Evolutionary conservation across 768 basidiomycete genomes (phyloP).

Genomic region (Amanita phalloides): DNA sequence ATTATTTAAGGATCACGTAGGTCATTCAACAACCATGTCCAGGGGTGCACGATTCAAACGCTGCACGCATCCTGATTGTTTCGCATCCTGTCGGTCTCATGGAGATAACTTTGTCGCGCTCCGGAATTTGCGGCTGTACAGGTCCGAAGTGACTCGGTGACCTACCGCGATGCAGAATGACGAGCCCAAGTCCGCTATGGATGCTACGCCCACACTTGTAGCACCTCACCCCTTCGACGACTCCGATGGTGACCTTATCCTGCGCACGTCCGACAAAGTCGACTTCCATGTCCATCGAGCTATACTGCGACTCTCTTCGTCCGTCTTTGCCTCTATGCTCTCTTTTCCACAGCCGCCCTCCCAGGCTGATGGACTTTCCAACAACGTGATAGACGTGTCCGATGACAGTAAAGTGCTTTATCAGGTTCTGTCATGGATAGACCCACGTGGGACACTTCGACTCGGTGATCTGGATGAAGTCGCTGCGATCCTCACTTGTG

Average conservation of each 20-base stretch:
- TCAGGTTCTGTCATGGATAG: conserved; percentile 3
- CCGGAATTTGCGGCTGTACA: too few species aligned
- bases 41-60: too few species aligned
- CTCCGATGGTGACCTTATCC: background rate
- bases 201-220: background rate
- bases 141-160: background rate
- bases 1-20: too few species aligned
- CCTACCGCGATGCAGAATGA: background rate
- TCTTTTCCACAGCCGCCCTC: conserved; percentile 2
- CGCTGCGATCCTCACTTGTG: background rate
- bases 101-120: too few species aligned
- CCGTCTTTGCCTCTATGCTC: conserved; percentile 3
- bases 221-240: conserved; percentile 3
- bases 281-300: conserved; percentile 3
- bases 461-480: background rate
- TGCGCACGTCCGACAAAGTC: conserved; percentile 1
- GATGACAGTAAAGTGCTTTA: conserved; percentile 2
- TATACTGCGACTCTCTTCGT: conserved; percentile 1
- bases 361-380: background rate
- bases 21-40: too few species aligned
- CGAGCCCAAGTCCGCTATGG: background rate
- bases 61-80: too few species aligned
- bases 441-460: background rate
- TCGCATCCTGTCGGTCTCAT: too few species aligned
- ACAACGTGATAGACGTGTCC: conserved; percentile 1